These are phyloP conservation scores for Melampsora allii-populina DNA, from an alignment of 1,284 basidiomycete genomes.

Conservation along the genomic window DNA sequence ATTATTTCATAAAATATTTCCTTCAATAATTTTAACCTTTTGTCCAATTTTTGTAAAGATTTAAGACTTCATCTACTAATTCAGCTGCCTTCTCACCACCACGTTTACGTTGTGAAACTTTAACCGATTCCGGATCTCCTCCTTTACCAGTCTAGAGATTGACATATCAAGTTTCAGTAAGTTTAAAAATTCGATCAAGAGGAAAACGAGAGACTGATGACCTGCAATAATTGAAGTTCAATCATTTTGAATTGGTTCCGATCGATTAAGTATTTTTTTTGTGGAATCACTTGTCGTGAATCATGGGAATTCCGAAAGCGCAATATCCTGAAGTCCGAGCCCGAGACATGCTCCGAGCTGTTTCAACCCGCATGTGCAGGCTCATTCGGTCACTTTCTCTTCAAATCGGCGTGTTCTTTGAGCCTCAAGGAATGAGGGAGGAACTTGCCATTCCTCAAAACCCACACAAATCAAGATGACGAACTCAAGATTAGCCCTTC, in stretches of 20 bases:
- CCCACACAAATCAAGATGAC: too few species aligned
- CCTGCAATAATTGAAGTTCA: constrained; percentile 38
- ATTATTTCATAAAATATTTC: background rate
- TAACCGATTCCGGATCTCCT: constrained; percentile 87
- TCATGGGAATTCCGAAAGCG: too few species aligned
- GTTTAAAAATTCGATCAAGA: background rate
- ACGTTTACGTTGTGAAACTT: constrained; percentile 88
- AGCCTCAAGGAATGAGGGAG: background rate
- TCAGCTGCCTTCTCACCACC: constrained; percentile 67
- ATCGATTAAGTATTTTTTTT: background rate
- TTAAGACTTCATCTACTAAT: constrained; percentile 88
- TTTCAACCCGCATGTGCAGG: too few species aligned
- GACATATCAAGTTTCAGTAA: background rate
- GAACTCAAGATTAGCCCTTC: too few species aligned
- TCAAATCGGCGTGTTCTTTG: too few species aligned
- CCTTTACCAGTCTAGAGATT: constrained; percentile 57
- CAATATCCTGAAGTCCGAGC: too few species aligned
- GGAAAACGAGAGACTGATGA: background rate
- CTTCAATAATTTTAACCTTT: constrained; percentile 50
- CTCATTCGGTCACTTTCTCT: background rate
- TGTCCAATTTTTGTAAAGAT: constrained; percentile 88
- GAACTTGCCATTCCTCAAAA: background rate
- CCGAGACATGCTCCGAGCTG: too few species aligned
- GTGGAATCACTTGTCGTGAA: background rate
- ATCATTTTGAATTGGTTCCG: constrained; percentile 16